Conservation (phyloP, 2,329 filamentous ascomycete species). For the Penicillium sp. region DNA sequence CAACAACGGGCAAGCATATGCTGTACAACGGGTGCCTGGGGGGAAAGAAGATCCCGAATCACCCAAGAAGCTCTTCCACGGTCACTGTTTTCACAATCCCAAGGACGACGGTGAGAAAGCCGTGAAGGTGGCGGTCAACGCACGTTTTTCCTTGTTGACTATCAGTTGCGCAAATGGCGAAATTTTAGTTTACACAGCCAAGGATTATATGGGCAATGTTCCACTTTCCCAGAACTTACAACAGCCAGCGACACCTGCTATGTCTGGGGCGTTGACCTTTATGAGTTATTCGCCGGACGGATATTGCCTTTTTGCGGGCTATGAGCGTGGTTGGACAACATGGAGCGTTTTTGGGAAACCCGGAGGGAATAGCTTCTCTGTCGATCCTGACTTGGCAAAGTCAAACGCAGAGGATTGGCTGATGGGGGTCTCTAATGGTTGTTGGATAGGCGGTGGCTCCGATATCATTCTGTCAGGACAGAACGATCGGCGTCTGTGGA, state of each 20-base stretch:
- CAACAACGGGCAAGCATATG: constrained; percentile 81
- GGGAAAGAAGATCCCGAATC: constrained; percentile 45
- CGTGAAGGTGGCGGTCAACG: constrained; percentile 79
- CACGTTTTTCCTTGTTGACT: constrained; percentile 88
- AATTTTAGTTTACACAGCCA: constrained; percentile 85
- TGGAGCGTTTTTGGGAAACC: constrained; percentile 98
- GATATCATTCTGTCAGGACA: constrained; percentile 73
- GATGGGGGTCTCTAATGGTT: constrained; percentile 70
- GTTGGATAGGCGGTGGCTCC: constrained; percentile 84
- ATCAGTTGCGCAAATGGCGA: constrained; percentile 76
- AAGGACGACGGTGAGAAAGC: constrained; percentile 60
- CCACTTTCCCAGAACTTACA: constrained; percentile 76
- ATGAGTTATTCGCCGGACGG: constrained; percentile 90
- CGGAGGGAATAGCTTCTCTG: constrained; percentile 76
- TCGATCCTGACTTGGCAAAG: constrained; percentile 62
- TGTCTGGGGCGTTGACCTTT: constrained; percentile 69
- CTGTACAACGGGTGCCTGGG: constrained; percentile 68
- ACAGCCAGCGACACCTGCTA: constrained; percentile 63
- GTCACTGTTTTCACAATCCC: constrained; percentile 84
- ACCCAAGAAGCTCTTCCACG: constrained; percentile 72
- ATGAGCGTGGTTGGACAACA: constrained; percentile 86
- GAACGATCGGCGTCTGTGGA: constrained; percentile 76
- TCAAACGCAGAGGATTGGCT: constrained; percentile 79
- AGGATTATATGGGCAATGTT: constrained; percentile 91
- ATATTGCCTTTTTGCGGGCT: constrained; percentile 92